Conservation (phyloP, 148 eudicot species). For the Hydrangea macrophylla region DNA sequence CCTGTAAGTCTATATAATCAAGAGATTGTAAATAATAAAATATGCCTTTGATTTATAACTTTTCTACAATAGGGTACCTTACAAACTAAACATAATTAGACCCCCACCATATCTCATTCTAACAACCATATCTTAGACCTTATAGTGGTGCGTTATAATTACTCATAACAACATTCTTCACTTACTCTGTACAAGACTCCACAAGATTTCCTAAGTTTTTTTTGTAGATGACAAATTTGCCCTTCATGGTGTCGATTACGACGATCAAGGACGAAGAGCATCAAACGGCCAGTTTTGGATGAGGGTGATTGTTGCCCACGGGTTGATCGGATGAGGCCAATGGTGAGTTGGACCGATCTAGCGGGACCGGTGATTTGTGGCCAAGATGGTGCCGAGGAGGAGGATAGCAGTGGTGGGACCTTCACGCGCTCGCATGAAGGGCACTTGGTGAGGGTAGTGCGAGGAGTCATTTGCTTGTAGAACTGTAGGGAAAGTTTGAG, state of each 20-base stretch:
- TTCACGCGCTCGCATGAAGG: conserved; percentile 74
- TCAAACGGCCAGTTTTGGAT: conserved; percentile 31
- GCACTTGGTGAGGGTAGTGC: conserved; percentile 75
- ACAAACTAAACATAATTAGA: too few species aligned
- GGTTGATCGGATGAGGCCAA: too few species aligned
- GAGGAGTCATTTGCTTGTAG: conserved; percentile 78
- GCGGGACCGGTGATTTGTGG: conserved; percentile 13
- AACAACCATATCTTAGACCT: too few species aligned
- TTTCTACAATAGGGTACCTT: too few species aligned
- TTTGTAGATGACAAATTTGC: too few species aligned
- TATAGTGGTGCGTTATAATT: too few species aligned
- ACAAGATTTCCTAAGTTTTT: not conserved
- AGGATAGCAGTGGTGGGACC: conserved; percentile 30
- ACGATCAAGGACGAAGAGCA: conserved; percentile 30
- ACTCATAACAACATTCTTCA: too few species aligned
- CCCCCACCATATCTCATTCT: too few species aligned
- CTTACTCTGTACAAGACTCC: not conserved
- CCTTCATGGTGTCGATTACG: conserved; percentile 6
- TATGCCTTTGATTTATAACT: too few species aligned
- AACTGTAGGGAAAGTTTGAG: conserved; percentile 64
- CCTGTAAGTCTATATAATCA: too few species aligned
- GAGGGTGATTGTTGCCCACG: conserved; percentile 15
- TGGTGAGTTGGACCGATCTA: conserved; percentile 13
- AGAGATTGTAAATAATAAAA: too few species aligned
- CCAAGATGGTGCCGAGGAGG: not conserved